A percentile compares a stretch with the other conserved stretches of the same genome.
These are phyloP conservation scores for Beauveria rudraprayagi DNA, from an alignment of 2,329 filamentous ascomycete genomes.

Conservation along the genomic window DNA sequence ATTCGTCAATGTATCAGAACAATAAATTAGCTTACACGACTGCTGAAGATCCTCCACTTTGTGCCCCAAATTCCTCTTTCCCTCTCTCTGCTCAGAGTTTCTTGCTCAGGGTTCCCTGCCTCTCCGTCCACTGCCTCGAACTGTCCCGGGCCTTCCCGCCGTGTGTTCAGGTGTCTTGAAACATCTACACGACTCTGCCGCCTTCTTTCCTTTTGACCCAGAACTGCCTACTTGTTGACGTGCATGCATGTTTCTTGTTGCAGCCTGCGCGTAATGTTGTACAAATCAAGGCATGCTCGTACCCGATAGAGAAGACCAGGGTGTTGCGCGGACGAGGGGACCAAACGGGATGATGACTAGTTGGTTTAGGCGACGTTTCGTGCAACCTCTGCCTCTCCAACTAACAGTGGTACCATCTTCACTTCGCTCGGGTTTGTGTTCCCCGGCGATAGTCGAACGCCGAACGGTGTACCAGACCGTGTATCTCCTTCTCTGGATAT, in stretches of 20 bases:
- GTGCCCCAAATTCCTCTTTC: too few relatives aligned
- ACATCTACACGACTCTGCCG: background rate
- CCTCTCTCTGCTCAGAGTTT: too few relatives aligned
- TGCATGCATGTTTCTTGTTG: background rate
- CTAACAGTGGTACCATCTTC: too few relatives aligned
- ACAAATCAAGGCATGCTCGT: background rate
- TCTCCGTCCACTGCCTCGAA: too few relatives aligned
- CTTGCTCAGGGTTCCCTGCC: too few relatives aligned
- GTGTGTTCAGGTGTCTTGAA: background rate
- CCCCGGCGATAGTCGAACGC: background rate
- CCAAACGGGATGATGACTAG: background rate
- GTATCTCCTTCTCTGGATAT: background rate
- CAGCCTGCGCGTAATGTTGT: background rate
- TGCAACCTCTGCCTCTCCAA: background rate
- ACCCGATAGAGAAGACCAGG: background rate
- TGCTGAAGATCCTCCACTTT: too few relatives aligned
- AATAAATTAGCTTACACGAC: too few relatives aligned
- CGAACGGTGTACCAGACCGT: background rate
- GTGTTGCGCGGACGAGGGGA: background rate
- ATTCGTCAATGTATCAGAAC: too few relatives aligned
- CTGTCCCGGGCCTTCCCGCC: background rate
- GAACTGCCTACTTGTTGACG: background rate
- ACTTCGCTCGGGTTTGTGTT: background rate
- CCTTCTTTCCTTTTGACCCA: background rate
- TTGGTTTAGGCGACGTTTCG: background rate